Base-by-base conservation (phyloP, 1,284 basidiomycete genomes). In the Thelephora terrestris region DNA sequence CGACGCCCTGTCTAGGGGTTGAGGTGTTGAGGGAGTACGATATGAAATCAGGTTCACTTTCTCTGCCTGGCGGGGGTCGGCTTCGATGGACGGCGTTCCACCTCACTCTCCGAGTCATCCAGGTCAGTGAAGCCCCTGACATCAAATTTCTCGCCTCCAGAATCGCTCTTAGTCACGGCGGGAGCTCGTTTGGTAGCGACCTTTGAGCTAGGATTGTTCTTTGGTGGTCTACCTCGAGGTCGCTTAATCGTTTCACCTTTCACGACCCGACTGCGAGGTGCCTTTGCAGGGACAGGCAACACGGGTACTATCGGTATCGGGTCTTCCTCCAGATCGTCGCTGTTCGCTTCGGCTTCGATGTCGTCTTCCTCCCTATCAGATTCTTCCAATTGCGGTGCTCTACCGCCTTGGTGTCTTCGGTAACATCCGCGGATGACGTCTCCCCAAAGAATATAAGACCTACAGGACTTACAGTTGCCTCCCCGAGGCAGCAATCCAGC, bases 211-310 rank as follows among this genome's bases (percentile, higher is more conserved):
- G 29, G 55, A 61, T 64, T 63, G 62, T 85, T 85, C 76, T 88
- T 88, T 60, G 78, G 84, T 49, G 85, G 85, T 60, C 85, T 73
- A 42, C 86, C 85, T 59, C 85, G 75, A 49, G 71, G 73, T 68
- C 81, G 80, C 69, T 76, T 77, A 12, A 32, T 12, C 9, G 4
- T 14, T 32, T 14, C 29, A 9, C 9, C 12, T 10, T 32, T 32
- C 14, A 12, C 14, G 29, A 14, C 29, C 29, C 29, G 29, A 32
- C 20, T 12, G 12, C 29, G 65, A 67, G 25, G 63, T 44, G 9
- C 14, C n/a, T 32, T 51, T 53, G 7, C 64, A 52, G 16, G 71
- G 29, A 10, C 29, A 14, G 29, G 29, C 7, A 32, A 3, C 3
- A 10, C 3, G 29, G 29, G 29, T 32, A 32, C 14, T 14, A 12